A percentile compares a stretch with the other conserved stretches of the same genome.
These are phyloP conservation scores for Colletotrichum salicis DNA, from an alignment of 2,329 filamentous ascomycete species.

Conservation along the genomic window DNA sequence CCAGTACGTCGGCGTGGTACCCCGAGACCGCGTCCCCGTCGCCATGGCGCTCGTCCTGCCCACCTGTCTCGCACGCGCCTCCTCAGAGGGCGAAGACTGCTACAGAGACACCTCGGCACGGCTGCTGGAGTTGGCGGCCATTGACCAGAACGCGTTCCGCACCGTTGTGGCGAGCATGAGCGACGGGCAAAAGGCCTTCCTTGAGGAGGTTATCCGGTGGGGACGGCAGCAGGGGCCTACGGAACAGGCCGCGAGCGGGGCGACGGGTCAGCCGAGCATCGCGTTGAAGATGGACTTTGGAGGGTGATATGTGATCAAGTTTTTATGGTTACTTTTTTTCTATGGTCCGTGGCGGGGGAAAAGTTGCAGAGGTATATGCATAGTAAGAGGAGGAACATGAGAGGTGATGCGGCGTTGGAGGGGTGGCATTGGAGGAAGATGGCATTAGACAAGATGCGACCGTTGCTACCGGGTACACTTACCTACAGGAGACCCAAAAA, in stretches of 20 bases:
- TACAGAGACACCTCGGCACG: constrained; percentile 80
- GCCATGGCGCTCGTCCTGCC: constrained; percentile 83
- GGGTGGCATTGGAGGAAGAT: background rate
- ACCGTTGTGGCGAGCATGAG: constrained; percentile 78
- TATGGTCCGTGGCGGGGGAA: background rate
- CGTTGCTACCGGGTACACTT: background rate
- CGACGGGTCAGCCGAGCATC: constrained; percentile 79
- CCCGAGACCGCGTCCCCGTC: constrained; percentile 58
- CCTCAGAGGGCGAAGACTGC: constrained; percentile 67
- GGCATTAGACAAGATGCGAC: background rate
- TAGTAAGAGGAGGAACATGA: background rate
- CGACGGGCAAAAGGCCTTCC: constrained; percentile 75
- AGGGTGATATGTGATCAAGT: constrained; percentile 41
- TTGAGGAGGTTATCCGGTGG: constrained; percentile 83
- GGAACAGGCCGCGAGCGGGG: constrained; percentile 52
- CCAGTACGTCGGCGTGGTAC: constrained; percentile 69
- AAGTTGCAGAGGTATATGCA: background rate
- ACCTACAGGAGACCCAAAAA: background rate
- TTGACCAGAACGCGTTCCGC: constrained; percentile 79
- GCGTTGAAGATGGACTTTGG: constrained; percentile 95
- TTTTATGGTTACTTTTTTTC: background rate
- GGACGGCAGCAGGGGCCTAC: constrained; percentile 61
- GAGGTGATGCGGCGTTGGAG: background rate
- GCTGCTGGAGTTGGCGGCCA: constrained; percentile 82
- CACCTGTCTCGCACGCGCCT: constrained; percentile 77